A percentile compares a stretch with the other conserved stretches of the same genome.
These are phyloP conservation scores for Isabelozyma rhagii DNA, from an alignment of 805 yeast species.

Conservation along the genomic window DNA sequence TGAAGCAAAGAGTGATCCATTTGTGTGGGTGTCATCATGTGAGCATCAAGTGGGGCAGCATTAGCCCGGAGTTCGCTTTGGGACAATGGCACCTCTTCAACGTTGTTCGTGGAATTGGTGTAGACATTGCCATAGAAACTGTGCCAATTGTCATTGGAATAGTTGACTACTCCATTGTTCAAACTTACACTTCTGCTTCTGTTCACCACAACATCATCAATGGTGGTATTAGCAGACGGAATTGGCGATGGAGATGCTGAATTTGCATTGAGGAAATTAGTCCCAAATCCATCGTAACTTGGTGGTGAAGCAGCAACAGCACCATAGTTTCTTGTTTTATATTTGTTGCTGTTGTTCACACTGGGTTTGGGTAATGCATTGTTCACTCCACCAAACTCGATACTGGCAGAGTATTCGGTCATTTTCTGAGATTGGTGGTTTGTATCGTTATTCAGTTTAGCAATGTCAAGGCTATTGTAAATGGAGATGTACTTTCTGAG, in stretches of 20 bases:
- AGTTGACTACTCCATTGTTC: not conserved
- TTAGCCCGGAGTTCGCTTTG: not conserved
- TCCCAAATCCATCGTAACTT: not conserved
- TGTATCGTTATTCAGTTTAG: constrained; percentile 19
- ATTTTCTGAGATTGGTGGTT: constrained; percentile 28
- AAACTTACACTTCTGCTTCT: not conserved
- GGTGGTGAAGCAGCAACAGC: not conserved
- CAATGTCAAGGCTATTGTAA: constrained; percentile 25
- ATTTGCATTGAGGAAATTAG: not conserved
- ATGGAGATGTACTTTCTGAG: constrained; percentile 25
- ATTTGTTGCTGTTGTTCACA: not conserved
- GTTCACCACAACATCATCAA: not conserved
- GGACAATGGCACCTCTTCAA: not conserved
- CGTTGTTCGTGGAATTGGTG: constrained; percentile 8
- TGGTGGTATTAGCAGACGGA: not conserved
- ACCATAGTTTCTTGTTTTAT: not conserved
- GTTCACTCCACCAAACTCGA: constrained; percentile 36
- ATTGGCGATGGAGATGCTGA: constrained; percentile 1
- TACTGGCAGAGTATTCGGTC: constrained; percentile 35
- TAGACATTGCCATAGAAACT: constrained; percentile 13
- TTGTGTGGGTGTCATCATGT: not conserved
- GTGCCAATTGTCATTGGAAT: constrained; percentile 4
- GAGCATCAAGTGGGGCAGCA: not conserved
- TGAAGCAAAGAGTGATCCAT: not conserved
- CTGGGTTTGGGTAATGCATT: constrained; percentile 21